These are phyloP conservation scores for Penicillium italicum DNA, from an alignment of 2,329 filamentous ascomycete species.

Conservation along the genomic window DNA sequence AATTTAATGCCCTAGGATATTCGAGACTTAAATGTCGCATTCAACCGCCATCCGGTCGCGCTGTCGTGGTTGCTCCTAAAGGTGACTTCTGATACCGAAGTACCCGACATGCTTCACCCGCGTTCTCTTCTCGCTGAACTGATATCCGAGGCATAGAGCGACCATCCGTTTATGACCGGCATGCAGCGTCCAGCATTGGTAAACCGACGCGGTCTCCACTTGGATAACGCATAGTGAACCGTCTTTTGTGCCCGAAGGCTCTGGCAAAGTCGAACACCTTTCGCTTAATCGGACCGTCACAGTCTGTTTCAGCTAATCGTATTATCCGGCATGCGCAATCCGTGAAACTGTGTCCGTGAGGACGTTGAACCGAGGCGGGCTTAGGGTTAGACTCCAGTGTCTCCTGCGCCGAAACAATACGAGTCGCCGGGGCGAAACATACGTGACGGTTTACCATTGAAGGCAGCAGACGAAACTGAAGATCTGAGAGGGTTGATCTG, in stretches of 20 bases:
- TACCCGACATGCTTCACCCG: conserved; percentile 51
- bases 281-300: conserved; percentile 32
- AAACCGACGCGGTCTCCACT: conserved; percentile 48
- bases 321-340: conserved; percentile 63
- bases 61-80: conserved; percentile 44
- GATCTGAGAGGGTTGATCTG: conserved; percentile 75
- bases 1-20: conserved; percentile 19
- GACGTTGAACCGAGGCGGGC: conserved; percentile 61
- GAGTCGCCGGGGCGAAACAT: conserved; percentile 30
- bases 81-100: conserved; percentile 46
- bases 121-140: conserved; percentile 45
- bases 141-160: conserved; percentile 42
- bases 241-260: conserved; percentile 42
- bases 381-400: conserved; percentile 97
- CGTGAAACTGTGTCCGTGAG: conserved; percentile 58
- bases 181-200: conserved; percentile 56
- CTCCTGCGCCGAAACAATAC: conserved; percentile 55
- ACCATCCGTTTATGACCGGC: conserved; percentile 62
- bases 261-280: conserved; percentile 45
- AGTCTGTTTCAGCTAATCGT: conserved; percentile 58
- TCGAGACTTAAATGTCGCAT: conserved; percentile 13
- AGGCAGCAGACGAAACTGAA: conserved; percentile 61
- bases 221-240: conserved; percentile 45
- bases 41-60: conserved; percentile 12
- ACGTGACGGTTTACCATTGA: conserved; percentile 38